These are phyloP conservation scores for Hysterangium stoloniferum DNA, from an alignment of 768 basidiomycete genomes.

Conservation along the genomic window DNA sequence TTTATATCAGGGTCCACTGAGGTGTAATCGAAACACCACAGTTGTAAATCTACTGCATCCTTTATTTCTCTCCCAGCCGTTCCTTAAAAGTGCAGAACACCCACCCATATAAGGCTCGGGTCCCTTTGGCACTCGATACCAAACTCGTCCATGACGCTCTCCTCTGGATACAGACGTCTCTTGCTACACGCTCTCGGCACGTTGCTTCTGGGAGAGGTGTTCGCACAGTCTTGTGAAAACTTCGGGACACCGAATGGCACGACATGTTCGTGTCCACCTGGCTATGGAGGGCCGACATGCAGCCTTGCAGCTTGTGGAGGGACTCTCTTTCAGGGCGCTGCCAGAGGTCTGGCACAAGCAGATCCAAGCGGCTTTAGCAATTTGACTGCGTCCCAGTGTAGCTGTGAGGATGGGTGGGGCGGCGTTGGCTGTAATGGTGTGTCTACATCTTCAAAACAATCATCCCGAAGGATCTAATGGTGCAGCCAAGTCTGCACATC, in stretches of 20 bases:
- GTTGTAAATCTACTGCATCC: too few species aligned
- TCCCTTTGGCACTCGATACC: too few species aligned
- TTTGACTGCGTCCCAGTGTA: conserved; percentile 49
- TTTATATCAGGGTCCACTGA: too few species aligned
- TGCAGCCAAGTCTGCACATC: conserved; percentile 58
- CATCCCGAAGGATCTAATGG: too few species aligned
- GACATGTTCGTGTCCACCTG: conserved; percentile 69
- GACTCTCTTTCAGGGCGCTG: conserved; percentile 65
- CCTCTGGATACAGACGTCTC: too few species aligned
- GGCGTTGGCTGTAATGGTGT: conserved; percentile 61
- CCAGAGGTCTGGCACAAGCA: conserved; percentile 41
- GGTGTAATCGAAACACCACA: too few species aligned
- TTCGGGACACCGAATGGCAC: conserved; percentile 52
- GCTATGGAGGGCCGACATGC: conserved; percentile 70
- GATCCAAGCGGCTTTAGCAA: conserved; percentile 27
- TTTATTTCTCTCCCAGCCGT: too few species aligned
- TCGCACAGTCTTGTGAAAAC: conserved; percentile 52
- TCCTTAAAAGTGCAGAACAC: too few species aligned
- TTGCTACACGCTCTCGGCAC: too few species aligned
- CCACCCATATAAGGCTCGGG: too few species aligned
- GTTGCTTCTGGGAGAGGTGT: too few species aligned
- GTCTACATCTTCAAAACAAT: neutral
- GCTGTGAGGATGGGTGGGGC: conserved; percentile 67
- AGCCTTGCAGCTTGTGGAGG: conserved; percentile 70
- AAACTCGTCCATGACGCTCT: too few species aligned